Evolutionary conservation across 2,329 filamentous ascomycete species (phyloP).

Genomic region (Esteya vermicola): DNA sequence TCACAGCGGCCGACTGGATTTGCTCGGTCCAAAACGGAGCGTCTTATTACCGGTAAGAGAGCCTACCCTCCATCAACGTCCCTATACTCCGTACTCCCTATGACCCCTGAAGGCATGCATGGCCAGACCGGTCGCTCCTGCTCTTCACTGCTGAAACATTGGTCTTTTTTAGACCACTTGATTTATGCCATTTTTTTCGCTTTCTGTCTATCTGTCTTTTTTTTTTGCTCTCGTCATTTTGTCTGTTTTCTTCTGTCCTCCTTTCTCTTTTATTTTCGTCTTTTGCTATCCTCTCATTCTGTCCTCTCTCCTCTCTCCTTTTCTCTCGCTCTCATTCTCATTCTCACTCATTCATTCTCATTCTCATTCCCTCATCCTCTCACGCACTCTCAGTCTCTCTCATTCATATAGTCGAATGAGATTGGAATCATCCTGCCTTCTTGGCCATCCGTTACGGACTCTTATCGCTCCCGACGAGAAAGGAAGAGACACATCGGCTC

Average conservation of each 20-base stretch:
- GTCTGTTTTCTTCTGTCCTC: background rate
- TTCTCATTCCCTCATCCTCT: background rate
- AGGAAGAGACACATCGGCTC: too few species aligned
- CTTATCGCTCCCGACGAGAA: too few species aligned
- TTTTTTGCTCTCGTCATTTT: background rate
- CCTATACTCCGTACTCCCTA: background rate
- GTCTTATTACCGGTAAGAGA: too few species aligned
- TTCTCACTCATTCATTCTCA: background rate
- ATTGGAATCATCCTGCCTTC: too few species aligned
- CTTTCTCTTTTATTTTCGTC: background rate
- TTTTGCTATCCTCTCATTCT: too few species aligned
- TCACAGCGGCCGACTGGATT: too few species aligned
- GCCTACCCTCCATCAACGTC: too few species aligned
- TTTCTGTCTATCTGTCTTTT: background rate
- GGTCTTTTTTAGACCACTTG: background rate
- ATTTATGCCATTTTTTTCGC: background rate
- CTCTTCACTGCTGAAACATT: constrained; percentile 1
- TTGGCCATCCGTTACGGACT: too few species aligned
- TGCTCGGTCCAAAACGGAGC: too few species aligned
- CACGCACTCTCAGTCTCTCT: too few species aligned
- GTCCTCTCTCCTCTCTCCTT: background rate
- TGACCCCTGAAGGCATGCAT: background rate
- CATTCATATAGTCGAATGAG: too few species aligned
- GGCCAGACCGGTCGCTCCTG: too few species aligned
- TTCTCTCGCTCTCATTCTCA: background rate